These are phyloP conservation scores for Coniophora puteana DNA, from an alignment of 1,284 basidiomycete species.

Conservation along the genomic window DNA sequence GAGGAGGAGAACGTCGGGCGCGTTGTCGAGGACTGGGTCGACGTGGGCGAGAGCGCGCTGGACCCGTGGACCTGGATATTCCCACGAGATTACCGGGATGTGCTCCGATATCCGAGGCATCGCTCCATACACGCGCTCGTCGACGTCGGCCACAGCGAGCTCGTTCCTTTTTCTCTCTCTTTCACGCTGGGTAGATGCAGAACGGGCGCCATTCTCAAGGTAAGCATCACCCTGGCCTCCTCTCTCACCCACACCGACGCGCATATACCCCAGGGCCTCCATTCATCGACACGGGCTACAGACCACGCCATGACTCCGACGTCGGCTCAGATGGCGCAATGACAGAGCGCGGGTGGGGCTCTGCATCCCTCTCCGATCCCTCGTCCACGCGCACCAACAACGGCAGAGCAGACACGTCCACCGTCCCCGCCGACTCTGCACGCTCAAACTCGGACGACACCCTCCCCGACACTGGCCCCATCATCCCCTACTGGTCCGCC, in stretches of 20 bases:
- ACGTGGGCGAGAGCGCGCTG: too few relatives aligned
- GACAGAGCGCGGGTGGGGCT: constrained; percentile 42
- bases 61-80: too few relatives aligned
- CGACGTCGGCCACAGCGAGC: too few relatives aligned
- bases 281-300: constrained; percentile 20
- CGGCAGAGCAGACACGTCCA: constrained; percentile 18
- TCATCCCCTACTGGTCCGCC: constrained; percentile 75
- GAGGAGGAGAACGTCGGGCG: too few relatives aligned
- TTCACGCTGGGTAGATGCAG: constrained; percentile 18
- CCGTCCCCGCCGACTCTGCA: constrained; percentile 22
- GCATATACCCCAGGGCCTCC: too few relatives aligned
- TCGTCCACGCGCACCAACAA: constrained; percentile 34
- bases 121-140: too few relatives aligned
- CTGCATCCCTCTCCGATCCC: constrained; percentile 39
- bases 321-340: constrained; percentile 37
- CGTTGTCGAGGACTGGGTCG: too few relatives aligned
- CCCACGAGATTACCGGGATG: too few relatives aligned
- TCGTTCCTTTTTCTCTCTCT: background rate
- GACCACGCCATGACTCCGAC: constrained; percentile 32
- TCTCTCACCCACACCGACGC: constrained; percentile 4
- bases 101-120: too few relatives aligned
- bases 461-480: constrained; percentile 50
- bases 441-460: constrained; percentile 36
- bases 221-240: constrained; percentile 9
- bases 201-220: constrained; percentile 25